Percentiles rank a stretch among this genome's conserved stretches.
Evolutionary conservation across 805 yeast species (phyloP).

Genomic region (Barnettozyma sucrosica): DNA sequence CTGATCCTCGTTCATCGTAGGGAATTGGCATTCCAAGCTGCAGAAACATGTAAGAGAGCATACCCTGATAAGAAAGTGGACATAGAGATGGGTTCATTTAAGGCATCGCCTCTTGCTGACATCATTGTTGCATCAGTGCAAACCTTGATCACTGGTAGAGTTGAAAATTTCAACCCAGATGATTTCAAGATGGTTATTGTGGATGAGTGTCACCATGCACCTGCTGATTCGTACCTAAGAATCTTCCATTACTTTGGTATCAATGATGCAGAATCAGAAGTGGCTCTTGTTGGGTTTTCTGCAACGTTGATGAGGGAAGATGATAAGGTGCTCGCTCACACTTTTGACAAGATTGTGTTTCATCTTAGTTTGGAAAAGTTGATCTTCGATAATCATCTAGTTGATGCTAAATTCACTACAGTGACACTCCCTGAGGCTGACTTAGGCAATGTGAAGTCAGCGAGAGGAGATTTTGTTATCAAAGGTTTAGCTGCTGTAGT

Average conservation of each 20-base stretch:
- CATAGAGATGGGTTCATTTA: constrained; percentile 60
- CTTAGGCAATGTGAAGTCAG: constrained; percentile 27
- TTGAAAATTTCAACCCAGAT: constrained; percentile 47
- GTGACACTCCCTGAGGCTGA: constrained; percentile 43
- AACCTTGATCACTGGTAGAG: constrained; percentile 47
- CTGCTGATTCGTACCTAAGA: constrained; percentile 58
- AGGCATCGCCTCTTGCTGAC: constrained; percentile 43
- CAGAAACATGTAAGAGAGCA: constrained; percentile 36
- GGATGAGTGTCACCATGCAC: constrained; percentile 93
- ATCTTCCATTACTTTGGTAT: constrained; percentile 50
- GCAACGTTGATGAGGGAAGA: constrained; percentile 86
- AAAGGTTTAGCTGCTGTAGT: constrained; percentile 47
- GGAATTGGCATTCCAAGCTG: constrained; percentile 74
- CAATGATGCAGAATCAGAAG: constrained; percentile 19
- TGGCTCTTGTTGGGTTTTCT: constrained; percentile 74
- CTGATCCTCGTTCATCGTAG: constrained; percentile 75
- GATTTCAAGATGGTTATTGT: constrained; percentile 70
- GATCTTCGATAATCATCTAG: constrained; percentile 63
- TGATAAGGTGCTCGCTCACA: constrained; percentile 46
- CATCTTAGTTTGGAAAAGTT: constrained; percentile 60
- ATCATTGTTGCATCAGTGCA: constrained; percentile 76
- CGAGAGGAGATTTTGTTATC: constrained; percentile 48
- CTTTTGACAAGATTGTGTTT: constrained; percentile 70
- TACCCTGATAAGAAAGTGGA: constrained; percentile 51
- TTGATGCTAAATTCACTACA: constrained; percentile 60